phyloP scores from a whole-genome alignment of 2,329 filamentous ascomycete species.

The Colletotrichum sp. region DNA sequence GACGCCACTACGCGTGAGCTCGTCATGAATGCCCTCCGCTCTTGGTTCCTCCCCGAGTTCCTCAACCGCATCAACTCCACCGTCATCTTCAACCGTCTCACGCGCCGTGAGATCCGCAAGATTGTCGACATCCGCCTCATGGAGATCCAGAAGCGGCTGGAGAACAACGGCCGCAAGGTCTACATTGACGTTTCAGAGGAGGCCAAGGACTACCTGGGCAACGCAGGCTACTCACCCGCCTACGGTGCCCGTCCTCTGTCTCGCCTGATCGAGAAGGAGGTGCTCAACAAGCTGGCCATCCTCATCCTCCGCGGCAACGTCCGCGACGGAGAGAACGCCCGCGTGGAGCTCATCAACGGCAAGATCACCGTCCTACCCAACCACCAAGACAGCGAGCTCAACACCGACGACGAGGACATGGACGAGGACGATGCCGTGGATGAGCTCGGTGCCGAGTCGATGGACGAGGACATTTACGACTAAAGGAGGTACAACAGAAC shows the following conservation, averaged over 20 bases:
- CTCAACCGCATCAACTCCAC: conserved; percentile 96
- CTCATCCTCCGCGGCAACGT: conserved; percentile 87
- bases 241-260: conserved; percentile 92
- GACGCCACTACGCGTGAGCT: conserved; percentile 85
- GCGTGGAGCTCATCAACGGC: conserved; percentile 79
- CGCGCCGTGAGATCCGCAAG: conserved; percentile 85
- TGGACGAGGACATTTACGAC: conserved; percentile 63
- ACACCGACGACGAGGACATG: conserved; percentile 68
- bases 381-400: conserved; percentile 68
- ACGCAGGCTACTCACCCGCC: conserved; percentile 90
- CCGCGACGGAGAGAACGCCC: conserved; percentile 82
- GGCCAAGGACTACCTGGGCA: conserved; percentile 92
- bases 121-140: conserved; percentile 89
- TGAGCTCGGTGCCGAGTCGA: conserved; percentile 66
- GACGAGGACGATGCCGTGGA: conserved; percentile 77
- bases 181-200: conserved; percentile 81
- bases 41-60: conserved; percentile 98
- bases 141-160: conserved; percentile 93
- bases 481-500: conserved; percentile 26
- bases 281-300: conserved; percentile 91
- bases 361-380: conserved; percentile 85
- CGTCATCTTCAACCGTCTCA: conserved; percentile 98
- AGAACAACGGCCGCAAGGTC: conserved; percentile 84
- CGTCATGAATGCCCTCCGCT: conserved; percentile 88
- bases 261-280: conserved; percentile 94